Base-by-base conservation (phyloP, 768 basidiomycete species). In the Tubosaeta brunneosetosa region DNA sequence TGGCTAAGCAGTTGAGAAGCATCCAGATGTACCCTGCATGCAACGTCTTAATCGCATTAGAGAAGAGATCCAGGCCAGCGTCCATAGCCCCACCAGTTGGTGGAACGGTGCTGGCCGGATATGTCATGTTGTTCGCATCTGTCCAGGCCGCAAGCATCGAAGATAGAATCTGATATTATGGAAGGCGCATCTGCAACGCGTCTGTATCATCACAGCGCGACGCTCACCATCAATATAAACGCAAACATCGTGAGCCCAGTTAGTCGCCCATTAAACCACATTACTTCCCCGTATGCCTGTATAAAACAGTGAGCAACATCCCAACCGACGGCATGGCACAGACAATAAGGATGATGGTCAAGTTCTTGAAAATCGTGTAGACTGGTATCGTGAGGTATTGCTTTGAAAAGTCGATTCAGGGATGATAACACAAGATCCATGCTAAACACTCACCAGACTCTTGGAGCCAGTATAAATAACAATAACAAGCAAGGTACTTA, bases 401-500 rank as follows among this genome's bases (percentile, higher is more conserved):
- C 94, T 97, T 69, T 6, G 33, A 12, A 42, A 10, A 19, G 19
- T 44, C 46, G 26, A 19, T 49, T 48, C 51, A 50, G 47, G 19
- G 29, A 34, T 10, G 14, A 27, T 9, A 29, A 29, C 9, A 29
- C 51, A 50, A 34, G 31, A 12, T 16, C 31, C 6, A 6, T 17
- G 33, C 27, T 6, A 33, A 31, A 45, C n/a, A 77, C 94, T 71
- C 58, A 94, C 95, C 68, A 99, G 75, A 66, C 91, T 92, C 72
- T 99, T 99, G 22, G 91, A 94, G 4, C 97, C 97, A 0, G 97
- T 97, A 69, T 99, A 99, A 64, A 99, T 98, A 44, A 98, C 95
- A 48, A 78, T 79, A 45, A 98, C 97, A 41, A 98, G 84, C 57
- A 94, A 73, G 59, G 86, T 85, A 60, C 92, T 94, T 63, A 99